These are phyloP conservation scores for Artemisia annua DNA, from an alignment of 129 eudicot genomes.

Conservation along the genomic window DNA sequence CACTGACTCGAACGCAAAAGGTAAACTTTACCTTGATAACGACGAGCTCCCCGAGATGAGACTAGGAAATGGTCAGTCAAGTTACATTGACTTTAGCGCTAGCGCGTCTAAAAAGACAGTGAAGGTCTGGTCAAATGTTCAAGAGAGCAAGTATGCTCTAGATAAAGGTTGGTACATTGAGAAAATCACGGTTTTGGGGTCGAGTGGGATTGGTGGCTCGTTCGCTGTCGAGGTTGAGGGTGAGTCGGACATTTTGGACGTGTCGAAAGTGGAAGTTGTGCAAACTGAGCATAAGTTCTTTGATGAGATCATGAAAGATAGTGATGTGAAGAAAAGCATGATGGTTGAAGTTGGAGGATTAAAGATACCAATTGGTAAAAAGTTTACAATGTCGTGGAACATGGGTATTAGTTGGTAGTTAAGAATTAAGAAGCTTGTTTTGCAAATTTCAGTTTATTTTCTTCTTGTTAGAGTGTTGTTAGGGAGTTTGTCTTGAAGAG, in stretches of 20 bases:
- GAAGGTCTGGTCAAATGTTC: constrained; percentile 79
- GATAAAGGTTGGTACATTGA: constrained; percentile 76
- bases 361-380: constrained; percentile 71
- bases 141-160: constrained; percentile 70
- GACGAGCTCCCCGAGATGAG: constrained; percentile 99
- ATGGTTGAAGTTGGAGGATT: constrained; percentile 85
- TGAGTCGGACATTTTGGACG: constrained; percentile 34
- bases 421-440: constrained; percentile 13
- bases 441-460: constrained; percentile 9
- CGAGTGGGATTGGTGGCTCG: constrained; percentile 44
- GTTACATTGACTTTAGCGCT: constrained; percentile 73
- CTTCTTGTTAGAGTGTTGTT: constrained; percentile 6
- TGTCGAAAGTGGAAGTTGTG: constrained; percentile 49
- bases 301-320: constrained; percentile 27
- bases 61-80: constrained; percentile 68
- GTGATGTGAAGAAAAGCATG: constrained; percentile 41
- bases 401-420: constrained; percentile 56
- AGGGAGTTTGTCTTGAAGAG: constrained; percentile 4
- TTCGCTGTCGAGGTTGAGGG: constrained; percentile 65
- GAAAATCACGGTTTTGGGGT: constrained; percentile 68
- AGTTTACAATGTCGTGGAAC: constrained; percentile 81
- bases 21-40: constrained; percentile 71
- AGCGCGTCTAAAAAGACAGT: constrained; percentile 40
- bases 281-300: constrained; percentile 43
- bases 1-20: constrained; percentile 55